These are phyloP conservation scores for Neurospora africana DNA, from an alignment of 495 filamentous ascomycete species.

Conservation along the genomic window DNA sequence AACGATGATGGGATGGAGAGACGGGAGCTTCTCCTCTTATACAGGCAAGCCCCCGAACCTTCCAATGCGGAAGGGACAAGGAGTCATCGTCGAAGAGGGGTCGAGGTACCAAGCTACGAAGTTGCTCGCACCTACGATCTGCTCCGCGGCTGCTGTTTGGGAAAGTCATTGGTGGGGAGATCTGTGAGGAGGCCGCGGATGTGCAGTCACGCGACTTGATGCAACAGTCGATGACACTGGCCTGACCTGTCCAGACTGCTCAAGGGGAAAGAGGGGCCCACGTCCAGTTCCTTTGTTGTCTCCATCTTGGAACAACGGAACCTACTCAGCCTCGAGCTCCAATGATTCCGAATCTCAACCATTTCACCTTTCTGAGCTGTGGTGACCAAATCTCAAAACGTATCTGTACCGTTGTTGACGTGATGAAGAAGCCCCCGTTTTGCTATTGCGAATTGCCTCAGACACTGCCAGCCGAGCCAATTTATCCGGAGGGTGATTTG, in stretches of 20 bases:
- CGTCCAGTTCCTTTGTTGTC: conserved; percentile 1
- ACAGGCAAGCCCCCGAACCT: conserved; percentile 4
- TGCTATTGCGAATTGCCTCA: neutral
- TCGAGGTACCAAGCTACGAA: neutral
- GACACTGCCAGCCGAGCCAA: conserved; percentile 3
- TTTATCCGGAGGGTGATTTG: conserved; percentile 13
- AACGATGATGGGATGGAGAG: conserved; percentile 3
- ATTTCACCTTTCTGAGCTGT: neutral
- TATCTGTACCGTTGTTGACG: neutral
- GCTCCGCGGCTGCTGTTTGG: neutral
- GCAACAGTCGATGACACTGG: conserved; percentile 15
- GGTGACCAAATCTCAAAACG: neutral
- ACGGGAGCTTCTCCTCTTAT: conserved; percentile 17
- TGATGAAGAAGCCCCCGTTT: neutral
- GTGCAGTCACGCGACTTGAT: conserved; percentile 24
- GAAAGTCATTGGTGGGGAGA: conserved; percentile 2
- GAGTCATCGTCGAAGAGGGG: neutral
- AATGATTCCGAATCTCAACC: neutral
- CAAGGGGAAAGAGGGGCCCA: neutral
- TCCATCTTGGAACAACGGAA: neutral
- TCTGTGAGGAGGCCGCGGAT: conserved; percentile 11
- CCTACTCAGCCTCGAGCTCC: neutral
- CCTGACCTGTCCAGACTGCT: conserved; percentile 6
- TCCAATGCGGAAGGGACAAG: neutral
- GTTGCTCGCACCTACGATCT: conserved; percentile 1